phyloP scores from a whole-genome alignment of 179 eudicot genomes.

The Beta lomatogona region DNA sequence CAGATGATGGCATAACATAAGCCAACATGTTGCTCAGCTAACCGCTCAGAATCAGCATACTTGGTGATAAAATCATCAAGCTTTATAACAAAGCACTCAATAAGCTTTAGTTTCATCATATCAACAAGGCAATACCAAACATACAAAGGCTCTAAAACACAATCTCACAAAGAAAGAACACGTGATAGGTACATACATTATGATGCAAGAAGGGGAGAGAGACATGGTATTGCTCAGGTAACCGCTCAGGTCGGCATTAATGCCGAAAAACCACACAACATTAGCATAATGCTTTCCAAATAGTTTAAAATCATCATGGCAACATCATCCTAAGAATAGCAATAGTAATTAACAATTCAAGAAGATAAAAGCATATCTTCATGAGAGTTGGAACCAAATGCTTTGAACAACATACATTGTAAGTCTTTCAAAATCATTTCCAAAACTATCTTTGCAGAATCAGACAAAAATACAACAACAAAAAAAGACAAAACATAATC shows the following conservation, averaged over 20 bases:
- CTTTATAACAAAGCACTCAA: constrained; percentile 18
- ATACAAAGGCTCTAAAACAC: neutral
- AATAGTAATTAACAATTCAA: neutral
- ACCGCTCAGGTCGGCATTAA: constrained; percentile 55
- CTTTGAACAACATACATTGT: neutral
- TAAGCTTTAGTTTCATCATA: constrained; percentile 29
- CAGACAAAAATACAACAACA: neutral
- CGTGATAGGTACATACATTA: neutral
- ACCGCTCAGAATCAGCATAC: constrained; percentile 69
- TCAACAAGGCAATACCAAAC: constrained; percentile 26
- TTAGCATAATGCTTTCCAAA: constrained; percentile 29
- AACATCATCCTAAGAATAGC: constrained; percentile 15
- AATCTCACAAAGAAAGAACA: neutral
- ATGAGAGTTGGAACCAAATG: neutral
- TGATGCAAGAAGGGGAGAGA: neutral
- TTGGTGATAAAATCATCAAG: neutral
- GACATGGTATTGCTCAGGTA: constrained; percentile 43
- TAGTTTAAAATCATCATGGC: constrained; percentile 42
- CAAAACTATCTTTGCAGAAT: neutral
- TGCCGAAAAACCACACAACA: constrained; percentile 41
- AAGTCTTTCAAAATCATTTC: no score
- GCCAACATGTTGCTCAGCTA: constrained; percentile 22
- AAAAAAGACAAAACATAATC: no score
- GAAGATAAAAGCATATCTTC: neutral
- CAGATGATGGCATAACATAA: neutral